Evolutionary conservation across 164 flowering plant genomes (phyloP).

Genomic region (Tetrastigma voinierianum): DNA sequence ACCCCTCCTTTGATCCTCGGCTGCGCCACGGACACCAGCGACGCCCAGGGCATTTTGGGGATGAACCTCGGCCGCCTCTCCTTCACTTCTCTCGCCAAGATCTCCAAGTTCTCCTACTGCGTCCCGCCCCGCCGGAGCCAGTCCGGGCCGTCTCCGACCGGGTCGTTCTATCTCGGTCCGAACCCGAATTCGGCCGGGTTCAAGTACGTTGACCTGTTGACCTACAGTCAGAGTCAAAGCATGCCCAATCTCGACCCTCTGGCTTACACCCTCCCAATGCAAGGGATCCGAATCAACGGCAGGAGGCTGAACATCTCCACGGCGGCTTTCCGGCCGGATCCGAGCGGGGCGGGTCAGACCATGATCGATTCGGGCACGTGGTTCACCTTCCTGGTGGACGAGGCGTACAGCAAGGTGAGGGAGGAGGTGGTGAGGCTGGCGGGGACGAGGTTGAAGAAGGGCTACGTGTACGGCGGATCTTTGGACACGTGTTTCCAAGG

Average conservation of each 20-base stretch:
- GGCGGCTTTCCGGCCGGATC: slow-evolving; percentile 50
- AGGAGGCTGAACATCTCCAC: slow-evolving; percentile 39
- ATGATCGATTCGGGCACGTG: slow-evolving; percentile 79
- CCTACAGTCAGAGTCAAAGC: slow-evolving; percentile 33
- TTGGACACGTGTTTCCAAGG: slow-evolving; percentile 66
- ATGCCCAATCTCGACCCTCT: slow-evolving; percentile 60
- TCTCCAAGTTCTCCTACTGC: slow-evolving; percentile 69
- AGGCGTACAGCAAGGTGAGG: slow-evolving; percentile 53
- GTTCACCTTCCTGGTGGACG: slow-evolving; percentile 64
- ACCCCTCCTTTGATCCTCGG: slow-evolving; percentile 70
- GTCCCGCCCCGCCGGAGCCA: slow-evolving; percentile 36
- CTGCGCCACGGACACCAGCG: slow-evolving; percentile 45
- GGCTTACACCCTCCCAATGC: slow-evolving; percentile 61
- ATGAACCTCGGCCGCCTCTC: slow-evolving; percentile 77
- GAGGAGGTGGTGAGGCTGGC: slow-evolving; percentile 43
- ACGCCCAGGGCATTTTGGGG: slow-evolving; percentile 74
- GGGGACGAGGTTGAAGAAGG: slow-evolving; percentile 48
- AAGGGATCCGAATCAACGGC: slow-evolving; percentile 53
- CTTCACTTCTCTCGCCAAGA: slow-evolving; percentile 55
- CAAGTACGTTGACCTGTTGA: slow-evolving; percentile 42
- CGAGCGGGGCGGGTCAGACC: slow-evolving; percentile 75
- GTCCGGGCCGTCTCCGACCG: slow-evolving; percentile 28
- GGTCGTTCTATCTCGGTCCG: slow-evolving; percentile 54
- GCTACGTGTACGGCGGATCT: slow-evolving; percentile 43
- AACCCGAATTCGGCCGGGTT: slow-evolving; percentile 55